These are phyloP conservation scores for Eurotiales sp. DNA, from an alignment of 2,329 filamentous ascomycete genomes.

Conservation along the genomic window DNA sequence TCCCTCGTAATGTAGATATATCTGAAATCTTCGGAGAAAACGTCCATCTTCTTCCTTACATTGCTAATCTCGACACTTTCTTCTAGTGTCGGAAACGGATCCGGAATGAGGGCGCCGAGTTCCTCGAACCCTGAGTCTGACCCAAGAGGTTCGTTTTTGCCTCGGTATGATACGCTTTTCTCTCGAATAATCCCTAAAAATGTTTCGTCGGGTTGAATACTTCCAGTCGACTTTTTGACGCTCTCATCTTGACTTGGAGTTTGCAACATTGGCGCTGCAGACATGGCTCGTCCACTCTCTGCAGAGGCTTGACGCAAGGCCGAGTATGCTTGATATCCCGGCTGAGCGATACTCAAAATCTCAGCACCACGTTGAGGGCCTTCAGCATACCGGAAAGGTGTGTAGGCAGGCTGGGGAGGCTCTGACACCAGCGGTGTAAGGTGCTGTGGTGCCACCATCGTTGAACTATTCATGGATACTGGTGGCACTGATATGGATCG, in stretches of 20 bases:
- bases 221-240: slow-evolving; percentile 19
- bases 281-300: slow-evolving; percentile 43
- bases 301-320: slow-evolving; percentile 43
- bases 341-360: slow-evolving; percentile 34
- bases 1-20: slow-evolving; percentile 41
- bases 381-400: slow-evolving; percentile 43
- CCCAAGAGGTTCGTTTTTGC: slow-evolving; percentile 24
- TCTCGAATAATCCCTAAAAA: slow-evolving; percentile 47
- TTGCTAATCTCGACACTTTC: slow-evolving; percentile 32
- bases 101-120: slow-evolving; percentile 33
- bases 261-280: slow-evolving; percentile 25
- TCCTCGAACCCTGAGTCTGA: slow-evolving; percentile 31
- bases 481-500: slow-evolving; percentile 26
- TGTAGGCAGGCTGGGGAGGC: slow-evolving; percentile 41
- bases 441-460: slow-evolving; percentile 16
- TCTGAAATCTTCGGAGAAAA: slow-evolving; percentile 39
- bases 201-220: slow-evolving; percentile 40
- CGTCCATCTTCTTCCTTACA: slow-evolving; percentile 30
- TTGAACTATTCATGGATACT: slow-evolving; percentile 20
- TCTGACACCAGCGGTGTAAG: slow-evolving; percentile 32
- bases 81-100: slow-evolving; percentile 29
- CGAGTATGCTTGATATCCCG: slow-evolving; percentile 47
- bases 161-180: slow-evolving; percentile 41
- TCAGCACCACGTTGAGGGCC: slow-evolving; percentile 40
- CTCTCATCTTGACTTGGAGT: slow-evolving; percentile 18